Evolutionary conservation across 2,329 filamentous ascomycete genomes (phyloP), one percentile per base, ranked within the genome.

Genomic region (Diaporthe ampelina): DNA sequence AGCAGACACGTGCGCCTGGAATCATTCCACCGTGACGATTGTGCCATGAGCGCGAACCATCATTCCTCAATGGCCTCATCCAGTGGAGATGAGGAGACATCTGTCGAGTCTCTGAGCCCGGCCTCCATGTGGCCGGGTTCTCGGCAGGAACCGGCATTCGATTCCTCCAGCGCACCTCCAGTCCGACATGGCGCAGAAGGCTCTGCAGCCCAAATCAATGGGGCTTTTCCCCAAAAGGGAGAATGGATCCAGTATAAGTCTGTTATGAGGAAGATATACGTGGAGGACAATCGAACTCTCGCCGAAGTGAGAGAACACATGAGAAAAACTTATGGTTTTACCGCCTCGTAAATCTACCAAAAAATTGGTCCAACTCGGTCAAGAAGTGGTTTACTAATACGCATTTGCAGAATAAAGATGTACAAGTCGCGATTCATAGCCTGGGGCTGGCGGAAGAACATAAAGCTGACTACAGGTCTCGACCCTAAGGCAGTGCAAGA

Each of bases 401-500:
- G 11, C 1, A 52, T 3, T 3, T 48, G 2, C 29, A 67, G 61
- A 6, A 13, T 45, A 11, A 67, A 67, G 43, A 67, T 67, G 61
- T 72, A 57, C 59, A 72, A 72, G 26, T 40, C 58, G 13, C 70
- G 70, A 9, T 52, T 72, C 21, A 65, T 56, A 32, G 35, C 2
- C 8, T 72, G 70, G 70, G 70, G 70, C 58, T 72, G 70, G 70
- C 50, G 70, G 35, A 72, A 72, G 59, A 67, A 72, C 37, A 72
- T 72, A 50, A 63, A 68, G 26, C 11, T 72, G 3, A 52, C 35
- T 9, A 26, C 37, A 3, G 70, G 70, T 21, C 58, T 65, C 19
- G 70, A 72, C 59, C 58, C 59, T 4, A 52, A 54, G 19, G 59
- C 32, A 7, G 70, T 72, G 17, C 24, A 67, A 21, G 43, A 57